phyloP scores from a whole-genome alignment of 768 basidiomycete species.

The Russula griseocarnosa region DNA sequence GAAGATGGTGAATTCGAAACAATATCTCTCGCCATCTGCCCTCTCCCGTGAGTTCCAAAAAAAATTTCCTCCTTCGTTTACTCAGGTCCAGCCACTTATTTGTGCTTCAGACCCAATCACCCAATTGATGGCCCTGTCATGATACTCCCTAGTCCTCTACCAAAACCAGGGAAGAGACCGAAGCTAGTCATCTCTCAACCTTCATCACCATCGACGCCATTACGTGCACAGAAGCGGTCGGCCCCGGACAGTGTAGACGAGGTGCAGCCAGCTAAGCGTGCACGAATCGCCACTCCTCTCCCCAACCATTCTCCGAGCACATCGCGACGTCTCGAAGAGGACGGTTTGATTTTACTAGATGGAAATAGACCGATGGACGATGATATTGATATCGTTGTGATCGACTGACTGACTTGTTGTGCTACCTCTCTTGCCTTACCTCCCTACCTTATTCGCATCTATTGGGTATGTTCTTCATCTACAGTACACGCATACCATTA shows the following conservation, averaged over 20 bases:
- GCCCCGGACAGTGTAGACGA: slow-evolving; percentile 54
- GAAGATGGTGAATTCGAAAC: slow-evolving; percentile 77
- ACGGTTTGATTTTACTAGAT: slow-evolving; percentile 69
- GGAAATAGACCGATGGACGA: slow-evolving; percentile 50
- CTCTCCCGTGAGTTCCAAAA: slow-evolving; percentile 62
- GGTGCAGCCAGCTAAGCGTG: slow-evolving; percentile 56
- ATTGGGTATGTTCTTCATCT: slow-evolving; percentile 12
- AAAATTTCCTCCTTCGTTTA: background rate
- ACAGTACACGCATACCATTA: too few species aligned
- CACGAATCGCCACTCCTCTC: slow-evolving; percentile 34
- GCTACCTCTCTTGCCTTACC: too few species aligned
- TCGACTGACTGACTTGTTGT: slow-evolving; percentile 41
- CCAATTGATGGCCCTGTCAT: slow-evolving; percentile 48
- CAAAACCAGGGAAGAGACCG: slow-evolving; percentile 47
- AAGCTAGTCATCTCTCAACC: slow-evolving; percentile 36
- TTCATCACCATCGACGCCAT: slow-evolving; percentile 42
- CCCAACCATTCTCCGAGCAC: slow-evolving; percentile 53
- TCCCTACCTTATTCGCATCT: slow-evolving; percentile 22
- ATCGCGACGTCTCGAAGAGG: slow-evolving; percentile 62
- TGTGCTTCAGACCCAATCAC: slow-evolving; percentile 51
- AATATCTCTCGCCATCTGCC: slow-evolving; percentile 63
- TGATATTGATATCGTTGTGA: slow-evolving; percentile 50
- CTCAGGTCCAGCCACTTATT: background rate
- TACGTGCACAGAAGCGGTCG: slow-evolving; percentile 51
- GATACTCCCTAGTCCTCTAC: slow-evolving; percentile 63